Base-by-base conservation (phyloP, 805 yeast genomes). In the Sugiyamaella valdiviana region DNA sequence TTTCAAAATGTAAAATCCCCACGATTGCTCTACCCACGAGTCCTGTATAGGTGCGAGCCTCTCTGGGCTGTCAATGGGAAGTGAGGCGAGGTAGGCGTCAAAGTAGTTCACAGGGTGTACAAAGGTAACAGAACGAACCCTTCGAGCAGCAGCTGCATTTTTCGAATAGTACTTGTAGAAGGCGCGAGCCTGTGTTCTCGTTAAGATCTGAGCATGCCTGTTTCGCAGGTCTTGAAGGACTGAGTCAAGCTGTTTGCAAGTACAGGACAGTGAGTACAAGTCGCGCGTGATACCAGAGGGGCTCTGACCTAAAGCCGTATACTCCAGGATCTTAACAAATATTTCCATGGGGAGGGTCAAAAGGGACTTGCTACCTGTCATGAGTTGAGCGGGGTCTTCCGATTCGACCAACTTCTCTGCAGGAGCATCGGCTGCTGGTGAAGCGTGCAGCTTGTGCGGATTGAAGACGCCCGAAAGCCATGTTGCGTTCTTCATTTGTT, bases 1-100 rank as follows among this genome's bases (percentile, higher is more conserved):
- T 12, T 42, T 41, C 16, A 53, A 32, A 15, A 51, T 48, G 15
- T 36, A 10, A n/a, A 45, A 47, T 2, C 48, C 46, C 52, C 54
- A 51, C 1, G 52, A 26, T n/a, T 26, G 9, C 32, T 26, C 32
- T 4, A n/a, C n/a, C n/a, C n/a, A n/a, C n/a, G n/a, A n/a, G n/a
- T n/a, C n/a, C n/a, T n/a, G n/a, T n/a, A 4, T 12, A n/a, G 14
- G 3, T 10, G 32, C 14, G 3, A n/a, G 32, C 9, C 32, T 26
- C 10, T 26, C 32, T n/a, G 14, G 9, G 14, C 32, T n/a, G 14
- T 26, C n/a, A 26, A 12, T n/a, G 7, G 9, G 32, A 7, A 10
- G 32, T 6, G 32, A 26, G 4, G 32, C n/a, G n/a, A n/a, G n/a
- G n/a, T n/a, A n/a, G n/a, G n/a, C n/a, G n/a, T n/a, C n/a, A n/a